Base-by-base conservation (phyloP, 805 yeast species). In the Kluyveromyces wickerhamii region DNA sequence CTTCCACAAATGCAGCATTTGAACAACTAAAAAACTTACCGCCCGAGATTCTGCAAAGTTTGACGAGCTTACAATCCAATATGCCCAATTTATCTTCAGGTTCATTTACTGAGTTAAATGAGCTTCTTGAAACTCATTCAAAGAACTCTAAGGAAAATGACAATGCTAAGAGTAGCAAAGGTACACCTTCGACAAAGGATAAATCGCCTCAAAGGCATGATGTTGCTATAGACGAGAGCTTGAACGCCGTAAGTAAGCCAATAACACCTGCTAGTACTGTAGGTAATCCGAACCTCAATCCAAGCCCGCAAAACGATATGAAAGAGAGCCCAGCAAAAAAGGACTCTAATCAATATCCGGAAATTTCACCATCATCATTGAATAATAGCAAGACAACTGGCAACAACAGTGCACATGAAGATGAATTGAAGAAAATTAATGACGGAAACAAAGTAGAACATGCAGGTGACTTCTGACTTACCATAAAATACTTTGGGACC, bases 11-110 rank as follows among this genome's bases (percentile, higher is more conserved):
- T 13, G 11, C 33, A 6, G 25, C 37, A 16, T 37, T 43, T 14
- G 44, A 39, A 20, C 49, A 47, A 12, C 19, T 45, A 31, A 44
- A 42, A 15, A 40, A 41, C 13, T 13, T 49, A n/a, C 50, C 52
- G 7, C 41, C 42, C 10, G 51, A 45, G 18, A 24, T 48, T 20
- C 38, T 44, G 18, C 52, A 45, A 14, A 38, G 39, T 15, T 36
- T 48, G 17, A 34, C 40, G 11, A 43, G 38, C 20, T 34, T 48
- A 19, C 47, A 42, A 22, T 40, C 40, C 6, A 42, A 41, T 29
- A 37, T 47, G 14, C 50, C 52, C 3, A 29, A 24, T 15, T 18
- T 36, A n/a, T 36, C 39, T n/a, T 37, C 41, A 3, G 35, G 39
- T 7, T 24, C 24, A 14, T 37, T 29, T 18, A 11, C 33, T 8